Evolutionary conservation across 2,329 filamentous ascomycete genomes (phyloP).

Genomic region (Fusarium floridanum): DNA sequence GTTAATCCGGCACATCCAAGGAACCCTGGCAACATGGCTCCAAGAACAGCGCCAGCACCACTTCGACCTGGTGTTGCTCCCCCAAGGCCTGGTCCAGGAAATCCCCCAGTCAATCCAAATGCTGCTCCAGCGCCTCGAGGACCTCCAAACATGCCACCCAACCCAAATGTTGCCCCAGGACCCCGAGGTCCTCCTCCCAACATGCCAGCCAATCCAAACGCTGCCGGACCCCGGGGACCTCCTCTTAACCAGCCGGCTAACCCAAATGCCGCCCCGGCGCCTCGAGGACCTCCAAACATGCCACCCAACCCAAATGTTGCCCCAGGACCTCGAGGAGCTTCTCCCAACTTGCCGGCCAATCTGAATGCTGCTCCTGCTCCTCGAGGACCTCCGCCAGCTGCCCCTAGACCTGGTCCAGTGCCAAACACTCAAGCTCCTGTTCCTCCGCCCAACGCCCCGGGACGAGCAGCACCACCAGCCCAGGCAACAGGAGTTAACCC

Average conservation of each 20-base stretch:
- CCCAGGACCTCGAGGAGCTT: not conserved
- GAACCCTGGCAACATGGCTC: not conserved
- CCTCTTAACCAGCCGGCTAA: not conserved
- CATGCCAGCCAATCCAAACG: not conserved
- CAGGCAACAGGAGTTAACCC: not conserved
- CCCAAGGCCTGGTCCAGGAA: not conserved
- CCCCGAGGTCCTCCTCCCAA: not conserved
- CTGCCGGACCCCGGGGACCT: not conserved
- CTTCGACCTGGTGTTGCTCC: not conserved
- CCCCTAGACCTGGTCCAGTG: not conserved
- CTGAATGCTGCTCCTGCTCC: not conserved
- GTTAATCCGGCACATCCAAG: not conserved
- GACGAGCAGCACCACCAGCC: not conserved
- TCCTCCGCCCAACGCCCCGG: not conserved
- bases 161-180: not conserved
- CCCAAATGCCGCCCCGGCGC: not conserved
- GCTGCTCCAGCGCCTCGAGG: not conserved
- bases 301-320: not conserved
- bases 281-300: not conserved
- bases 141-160: not conserved
- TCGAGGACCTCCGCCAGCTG: not conserved
- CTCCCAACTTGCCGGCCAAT: not conserved
- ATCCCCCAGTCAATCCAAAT: not conserved
- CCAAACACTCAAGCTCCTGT: not conserved
- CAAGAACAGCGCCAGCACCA: not conserved